Conservation (phyloP, 1,284 basidiomycete genomes). For the Xanthoconium separans region DNA sequence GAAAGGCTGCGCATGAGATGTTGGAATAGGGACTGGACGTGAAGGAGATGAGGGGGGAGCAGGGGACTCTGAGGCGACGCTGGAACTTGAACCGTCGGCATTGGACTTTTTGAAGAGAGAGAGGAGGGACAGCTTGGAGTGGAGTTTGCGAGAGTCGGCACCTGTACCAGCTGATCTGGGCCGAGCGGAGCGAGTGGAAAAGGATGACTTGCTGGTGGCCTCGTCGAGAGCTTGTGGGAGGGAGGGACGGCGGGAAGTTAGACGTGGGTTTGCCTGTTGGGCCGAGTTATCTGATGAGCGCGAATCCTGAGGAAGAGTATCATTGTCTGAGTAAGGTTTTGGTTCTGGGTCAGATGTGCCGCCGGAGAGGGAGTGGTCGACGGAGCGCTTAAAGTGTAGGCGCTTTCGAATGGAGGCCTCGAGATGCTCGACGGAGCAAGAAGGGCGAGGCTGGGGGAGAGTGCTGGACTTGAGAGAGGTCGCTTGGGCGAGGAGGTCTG, state of each 20-base stretch:
- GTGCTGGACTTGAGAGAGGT: conserved; percentile 3
- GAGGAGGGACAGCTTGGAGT: conserved; percentile 42
- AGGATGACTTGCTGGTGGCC: conserved; percentile 17
- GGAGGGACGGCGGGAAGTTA: conserved; percentile 36
- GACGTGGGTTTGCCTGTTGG: conserved; percentile 7
- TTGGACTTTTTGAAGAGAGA: conserved; percentile 46
- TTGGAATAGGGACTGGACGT: conserved; percentile 21
- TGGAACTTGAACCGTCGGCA: conserved; percentile 37
- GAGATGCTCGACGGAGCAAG: conserved; percentile 30
- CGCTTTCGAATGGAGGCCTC: conserved; percentile 37
- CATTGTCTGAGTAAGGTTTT: conserved; percentile 19
- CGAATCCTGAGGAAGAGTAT: conserved; percentile 7
- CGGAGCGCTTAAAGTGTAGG: conserved; percentile 45
- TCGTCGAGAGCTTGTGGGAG: conserved; percentile 39
- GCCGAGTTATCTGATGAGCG: conserved; percentile 2
- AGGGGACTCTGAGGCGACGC: conserved; percentile 29
- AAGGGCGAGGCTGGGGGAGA: conserved; percentile 9
- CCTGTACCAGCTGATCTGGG: conserved; percentile 52
- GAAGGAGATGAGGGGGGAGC: conserved; percentile 23
- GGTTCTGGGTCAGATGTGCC: conserved; percentile 27
- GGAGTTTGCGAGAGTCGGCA: conserved; percentile 41
- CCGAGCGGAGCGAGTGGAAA: conserved; percentile 32
- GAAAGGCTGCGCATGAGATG: conserved; percentile 8
- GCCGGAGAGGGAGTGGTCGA: conserved; percentile 41
- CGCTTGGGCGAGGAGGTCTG: conserved; percentile 45